phyloP scores from a whole-genome alignment of 2,329 filamentous ascomycete species.

The Aspergillus sp. region DNA sequence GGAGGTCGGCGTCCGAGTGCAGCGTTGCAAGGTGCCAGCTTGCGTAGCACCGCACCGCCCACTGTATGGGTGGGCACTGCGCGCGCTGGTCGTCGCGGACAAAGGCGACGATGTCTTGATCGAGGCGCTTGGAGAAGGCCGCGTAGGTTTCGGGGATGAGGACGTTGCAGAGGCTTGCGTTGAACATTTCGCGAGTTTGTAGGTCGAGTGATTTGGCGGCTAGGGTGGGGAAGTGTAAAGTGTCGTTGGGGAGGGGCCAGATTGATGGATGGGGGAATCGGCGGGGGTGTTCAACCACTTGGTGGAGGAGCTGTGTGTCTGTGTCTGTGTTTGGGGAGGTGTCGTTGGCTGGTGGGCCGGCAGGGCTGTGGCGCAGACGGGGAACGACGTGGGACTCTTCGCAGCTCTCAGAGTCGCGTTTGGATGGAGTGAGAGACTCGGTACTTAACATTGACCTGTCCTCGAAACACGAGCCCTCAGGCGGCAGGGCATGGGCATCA shows the following conservation, averaged over 20 bases:
- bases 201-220: conserved; percentile 1
- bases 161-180: neutral
- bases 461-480: neutral
- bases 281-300: neutral
- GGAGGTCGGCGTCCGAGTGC: conserved; percentile 3
- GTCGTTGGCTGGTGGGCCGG: neutral
- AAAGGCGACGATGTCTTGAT: conserved; percentile 2
- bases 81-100: neutral
- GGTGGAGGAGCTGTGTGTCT: too few relatives aligned
- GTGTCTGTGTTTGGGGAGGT: neutral
- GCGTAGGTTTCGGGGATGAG: neutral
- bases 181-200: neutral
- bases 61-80: neutral
- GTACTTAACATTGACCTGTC: neutral
- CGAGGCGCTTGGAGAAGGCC: neutral
- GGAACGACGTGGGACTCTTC: neutral
- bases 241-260: neutral
- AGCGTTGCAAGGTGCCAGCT: conserved; percentile 8
- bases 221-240: neutral
- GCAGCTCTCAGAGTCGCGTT: neutral
- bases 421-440: neutral
- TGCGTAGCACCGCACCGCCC: conserved; percentile 10
- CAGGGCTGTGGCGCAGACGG: neutral
- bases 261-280: neutral
- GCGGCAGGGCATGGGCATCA: neutral